Conservation (phyloP, 306 rosid genomes). For the Vigna reflexopilosa region DNA sequence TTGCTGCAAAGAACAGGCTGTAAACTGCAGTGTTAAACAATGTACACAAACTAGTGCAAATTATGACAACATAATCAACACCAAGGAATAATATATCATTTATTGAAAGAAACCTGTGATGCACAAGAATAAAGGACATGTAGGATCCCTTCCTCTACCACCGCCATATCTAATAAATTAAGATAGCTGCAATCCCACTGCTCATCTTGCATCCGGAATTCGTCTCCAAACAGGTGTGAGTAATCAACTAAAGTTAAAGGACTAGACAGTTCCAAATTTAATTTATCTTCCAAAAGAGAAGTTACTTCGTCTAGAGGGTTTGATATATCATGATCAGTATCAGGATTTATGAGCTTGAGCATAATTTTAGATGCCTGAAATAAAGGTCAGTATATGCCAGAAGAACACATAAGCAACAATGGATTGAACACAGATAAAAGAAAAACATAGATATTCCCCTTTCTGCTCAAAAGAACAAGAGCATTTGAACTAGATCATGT, state of each 20-base stretch:
- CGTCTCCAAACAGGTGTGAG: constrained; percentile 87
- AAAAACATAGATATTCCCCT: background rate
- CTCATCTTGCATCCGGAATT: constrained; percentile 73
- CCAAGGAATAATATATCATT: constrained; percentile 40
- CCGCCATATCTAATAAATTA: constrained; percentile 78
- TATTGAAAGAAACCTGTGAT: constrained; percentile 73
- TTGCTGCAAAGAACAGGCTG: constrained; percentile 91
- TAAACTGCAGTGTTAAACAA: constrained; percentile 52
- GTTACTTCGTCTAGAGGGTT: constrained; percentile 58
- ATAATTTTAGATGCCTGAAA: constrained; percentile 83
- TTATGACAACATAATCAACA: constrained; percentile 14
- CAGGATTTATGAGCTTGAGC: constrained; percentile 75
- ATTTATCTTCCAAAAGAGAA: constrained; percentile 58
- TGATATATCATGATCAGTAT: constrained; percentile 57
- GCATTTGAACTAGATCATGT: background rate
- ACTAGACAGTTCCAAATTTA: constrained; percentile 58
- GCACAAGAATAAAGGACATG: constrained; percentile 93
- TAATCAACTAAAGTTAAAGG: constrained; percentile 66
- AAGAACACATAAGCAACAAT: constrained; percentile 37
- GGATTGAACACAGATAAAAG: constrained; percentile 24
- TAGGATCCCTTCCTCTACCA: constrained; percentile 90
- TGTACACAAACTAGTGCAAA: constrained; percentile 46
- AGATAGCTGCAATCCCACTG: constrained; percentile 81
- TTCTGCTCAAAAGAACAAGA: constrained; percentile 8
- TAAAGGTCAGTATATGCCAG: constrained; percentile 38